These are phyloP conservation scores for Glaciozyma antarctica DNA, from an alignment of 768 basidiomycete genomes.

Conservation along the genomic window DNA sequence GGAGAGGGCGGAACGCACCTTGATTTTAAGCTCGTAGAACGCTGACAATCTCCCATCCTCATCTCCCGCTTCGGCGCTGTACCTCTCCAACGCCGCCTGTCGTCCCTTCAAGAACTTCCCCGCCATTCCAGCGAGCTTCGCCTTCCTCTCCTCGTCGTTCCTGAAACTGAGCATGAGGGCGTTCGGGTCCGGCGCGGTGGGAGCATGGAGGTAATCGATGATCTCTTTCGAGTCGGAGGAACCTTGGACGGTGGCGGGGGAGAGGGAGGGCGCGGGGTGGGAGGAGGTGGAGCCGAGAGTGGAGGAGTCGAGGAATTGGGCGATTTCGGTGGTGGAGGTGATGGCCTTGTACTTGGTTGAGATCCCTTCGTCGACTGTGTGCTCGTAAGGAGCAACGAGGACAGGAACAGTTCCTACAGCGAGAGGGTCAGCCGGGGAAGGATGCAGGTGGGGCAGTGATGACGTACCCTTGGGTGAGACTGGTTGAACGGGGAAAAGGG, in stretches of 20 bases:
- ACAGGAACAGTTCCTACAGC: constrained; percentile 5
- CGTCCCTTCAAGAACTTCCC: constrained; percentile 24
- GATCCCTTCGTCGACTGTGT: constrained; percentile 21
- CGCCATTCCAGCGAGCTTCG: constrained; percentile 5
- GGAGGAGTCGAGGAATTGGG: constrained; percentile 22
- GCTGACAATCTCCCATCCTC: constrained; percentile 6
- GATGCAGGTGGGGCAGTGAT: too few relatives aligned
- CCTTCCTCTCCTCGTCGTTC: constrained; percentile 20
- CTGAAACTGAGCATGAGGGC: constrained; percentile 18
- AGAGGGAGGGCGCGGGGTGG: constrained; percentile 22
- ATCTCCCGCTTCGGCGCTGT: constrained; percentile 13
- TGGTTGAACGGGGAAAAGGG: not conserved
- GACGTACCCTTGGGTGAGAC: constrained; percentile 15
- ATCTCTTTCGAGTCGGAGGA: constrained; percentile 5
- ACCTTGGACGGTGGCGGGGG: constrained; percentile 27
- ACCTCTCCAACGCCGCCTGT: constrained; percentile 25
- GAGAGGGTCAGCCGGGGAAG: not conserved
- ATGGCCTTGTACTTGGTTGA: constrained; percentile 26
- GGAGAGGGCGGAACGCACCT: constrained; percentile 11
- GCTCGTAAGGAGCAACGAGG: constrained; percentile 27
- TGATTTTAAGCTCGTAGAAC: constrained; percentile 21
- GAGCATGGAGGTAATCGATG: constrained; percentile 20
- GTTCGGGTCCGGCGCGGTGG: constrained; percentile 22
- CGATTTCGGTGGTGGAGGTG: not conserved
- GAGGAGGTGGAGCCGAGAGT: constrained; percentile 1